A percentile compares a stretch with the other conserved stretches of the same genome.
phyloP scores from a whole-genome alignment of 306 rosid species.

The Prunus dulcis region DNA sequence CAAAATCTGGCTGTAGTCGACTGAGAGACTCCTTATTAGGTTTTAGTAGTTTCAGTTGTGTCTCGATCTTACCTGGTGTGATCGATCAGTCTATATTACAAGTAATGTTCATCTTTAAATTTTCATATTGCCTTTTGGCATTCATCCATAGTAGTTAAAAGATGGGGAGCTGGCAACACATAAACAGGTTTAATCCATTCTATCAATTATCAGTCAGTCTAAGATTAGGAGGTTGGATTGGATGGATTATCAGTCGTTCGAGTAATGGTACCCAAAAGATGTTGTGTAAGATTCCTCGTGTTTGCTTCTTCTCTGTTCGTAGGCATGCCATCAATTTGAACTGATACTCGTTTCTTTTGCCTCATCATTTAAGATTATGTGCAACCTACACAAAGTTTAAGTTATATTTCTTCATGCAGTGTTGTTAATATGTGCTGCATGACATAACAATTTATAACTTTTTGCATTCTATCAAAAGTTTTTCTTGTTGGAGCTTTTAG shows the following conservation, averaged over 20 bases:
- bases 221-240: constrained; percentile 27
- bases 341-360: constrained; percentile 4
- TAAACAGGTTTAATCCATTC: background rate
- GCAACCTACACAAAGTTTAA: constrained; percentile 1
- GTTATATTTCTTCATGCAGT: background rate
- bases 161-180: too few species aligned
- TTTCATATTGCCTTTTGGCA: too few species aligned
- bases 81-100: too few species aligned
- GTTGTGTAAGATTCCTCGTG: constrained; percentile 82
- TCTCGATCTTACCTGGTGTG: too few species aligned
- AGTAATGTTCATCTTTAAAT: too few species aligned
- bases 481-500: constrained; percentile 4
- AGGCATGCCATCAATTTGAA: constrained; percentile 40
- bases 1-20: constrained; percentile 36
- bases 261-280: constrained; percentile 81
- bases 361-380: background rate
- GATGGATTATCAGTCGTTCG: constrained; percentile 39
- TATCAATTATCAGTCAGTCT: too few species aligned
- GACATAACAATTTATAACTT: background rate
- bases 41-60: too few species aligned
- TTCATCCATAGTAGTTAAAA: too few species aligned
- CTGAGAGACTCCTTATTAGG: background rate
- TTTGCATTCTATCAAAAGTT: background rate
- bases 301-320: constrained; percentile 92
- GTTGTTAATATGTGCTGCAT: constrained; percentile 2